These are phyloP conservation scores for Saturnispora hagleri DNA, from an alignment of 805 yeast species.

Conservation along the genomic window DNA sequence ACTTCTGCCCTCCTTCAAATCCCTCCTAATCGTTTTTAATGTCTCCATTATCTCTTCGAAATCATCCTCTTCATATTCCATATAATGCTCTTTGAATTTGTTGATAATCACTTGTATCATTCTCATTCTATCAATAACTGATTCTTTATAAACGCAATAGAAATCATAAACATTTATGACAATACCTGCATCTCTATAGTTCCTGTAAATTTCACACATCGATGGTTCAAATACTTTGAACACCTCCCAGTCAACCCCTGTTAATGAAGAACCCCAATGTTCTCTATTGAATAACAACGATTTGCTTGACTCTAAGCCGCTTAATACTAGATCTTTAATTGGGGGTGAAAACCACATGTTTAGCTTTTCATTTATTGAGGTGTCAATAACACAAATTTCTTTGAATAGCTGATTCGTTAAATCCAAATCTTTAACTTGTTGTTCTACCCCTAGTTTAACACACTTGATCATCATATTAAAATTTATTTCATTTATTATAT, in stretches of 20 bases:
- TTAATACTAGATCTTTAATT: conserved; percentile 32
- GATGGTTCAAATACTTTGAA: conserved; percentile 38
- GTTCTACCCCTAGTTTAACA: conserved; percentile 12
- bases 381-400: conserved; percentile 34
- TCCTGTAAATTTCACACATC: conserved; percentile 47
- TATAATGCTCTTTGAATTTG: conserved; percentile 3
- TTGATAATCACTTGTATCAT: conserved; percentile 13
- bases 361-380: conserved; percentile 22
- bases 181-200: conserved; percentile 73
- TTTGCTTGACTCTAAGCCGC: conserved; percentile 34
- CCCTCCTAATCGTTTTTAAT: conserved; percentile 9
- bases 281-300: conserved; percentile 20
- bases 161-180: conserved; percentile 32
- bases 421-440: conserved; percentile 19
- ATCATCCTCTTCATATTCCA: neutral
- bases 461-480: conserved; percentile 10
- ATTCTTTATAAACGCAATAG: conserved; percentile 30
- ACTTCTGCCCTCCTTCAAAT: conserved; percentile 30
- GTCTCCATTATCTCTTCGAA: neutral
- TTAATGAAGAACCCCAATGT: conserved; percentile 15
- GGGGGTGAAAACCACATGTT: conserved; percentile 34
- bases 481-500: conserved; percentile 8
- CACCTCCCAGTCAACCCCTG: conserved; percentile 20
- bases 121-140: conserved; percentile 14
- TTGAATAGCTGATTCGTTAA: conserved; percentile 26